Percentiles rank a stretch among this genome's conserved stretches.
These are phyloP conservation scores for Pseudoneurospora amorphoporcata DNA, from an alignment of 495 filamentous ascomycete genomes.

Conservation along the genomic window DNA sequence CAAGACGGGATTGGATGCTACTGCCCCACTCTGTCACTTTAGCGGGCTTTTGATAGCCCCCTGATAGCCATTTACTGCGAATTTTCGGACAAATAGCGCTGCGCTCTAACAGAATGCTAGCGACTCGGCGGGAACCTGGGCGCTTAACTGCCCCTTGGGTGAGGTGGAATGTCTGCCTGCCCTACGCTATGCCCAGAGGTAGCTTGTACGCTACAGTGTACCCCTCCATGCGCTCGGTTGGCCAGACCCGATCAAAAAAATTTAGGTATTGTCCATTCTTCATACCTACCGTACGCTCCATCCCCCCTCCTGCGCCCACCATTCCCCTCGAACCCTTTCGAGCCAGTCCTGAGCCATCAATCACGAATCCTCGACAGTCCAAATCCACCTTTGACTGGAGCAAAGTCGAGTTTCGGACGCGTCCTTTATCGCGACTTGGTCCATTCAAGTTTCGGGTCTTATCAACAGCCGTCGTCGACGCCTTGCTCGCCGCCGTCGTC, in stretches of 20 bases:
- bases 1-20: neutral
- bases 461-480: neutral
- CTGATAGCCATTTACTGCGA: neutral
- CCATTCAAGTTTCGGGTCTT: neutral
- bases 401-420: neutral
- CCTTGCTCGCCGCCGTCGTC: neutral
- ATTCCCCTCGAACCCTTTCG: neutral
- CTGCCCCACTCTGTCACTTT: neutral
- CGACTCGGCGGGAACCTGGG: neutral
- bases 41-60: neutral
- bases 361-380: neutral
- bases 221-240: constrained; percentile 5
- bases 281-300: constrained; percentile 1
- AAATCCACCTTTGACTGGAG: neutral
- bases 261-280: constrained; percentile 9
- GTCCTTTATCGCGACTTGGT: neutral
- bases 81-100: neutral
- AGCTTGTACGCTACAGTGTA: neutral
- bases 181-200: neutral
- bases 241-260: constrained; percentile 17
- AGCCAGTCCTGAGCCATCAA: neutral
- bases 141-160: neutral
- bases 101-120: neutral
- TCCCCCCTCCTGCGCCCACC: constrained; percentile 1
- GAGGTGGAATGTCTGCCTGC: neutral